Base-by-base conservation (phyloP, 192 early-diverging fungal species). In the Linnemannia exigua region DNA sequence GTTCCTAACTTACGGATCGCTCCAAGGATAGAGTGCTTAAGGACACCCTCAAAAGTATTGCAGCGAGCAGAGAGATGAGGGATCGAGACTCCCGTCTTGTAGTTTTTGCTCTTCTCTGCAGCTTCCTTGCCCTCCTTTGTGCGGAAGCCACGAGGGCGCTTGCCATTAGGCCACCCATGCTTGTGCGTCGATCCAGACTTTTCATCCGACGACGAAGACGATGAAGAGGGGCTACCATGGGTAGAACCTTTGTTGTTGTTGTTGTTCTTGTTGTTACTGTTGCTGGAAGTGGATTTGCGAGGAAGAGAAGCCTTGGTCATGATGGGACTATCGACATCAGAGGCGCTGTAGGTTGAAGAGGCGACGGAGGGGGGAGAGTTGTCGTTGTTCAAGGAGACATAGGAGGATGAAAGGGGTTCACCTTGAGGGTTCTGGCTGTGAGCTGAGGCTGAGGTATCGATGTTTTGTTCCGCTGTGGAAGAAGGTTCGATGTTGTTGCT, bases 41-140 rank as follows among this genome's bases (percentile, higher is more conserved):
- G 38, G 15, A 86, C 84, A 31, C 84, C 84, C 28, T 86, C 77
- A 44, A 77, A 86, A n/a, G 70, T 86, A 51, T 76, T 80, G 70
- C 84, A 86, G n/a, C 61, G 75, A 58, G 77, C 77, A 33, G 73
- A 73, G 36, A 86, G 52, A 66, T 86, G 84, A 16, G 84, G 84
- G 75, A 86, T 77, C 15, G 84, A 77, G 31, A 80, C 78, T 3
- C 84, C 75, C 0, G 73, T 54, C 75, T 86, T 86, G 75, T 80
- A 77, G 76, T 76, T 77, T 41, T 86, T 86, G 66, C 72, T 68
- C 70, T 80, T 79, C 67, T 86, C 84, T 22, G 84, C 84, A 22
- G 78, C 74, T 11, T 86, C 84, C 69, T 80, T 86, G n/a, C 84
- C 84, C 66, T 86, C 84, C 41, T 75, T 37, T 22, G 84, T 86